Percentiles rank a stretch among this genome's conserved stretches.
phyloP scores from a whole-genome alignment of 495 filamentous ascomycete species.

The Lichina pygmaea region DNA sequence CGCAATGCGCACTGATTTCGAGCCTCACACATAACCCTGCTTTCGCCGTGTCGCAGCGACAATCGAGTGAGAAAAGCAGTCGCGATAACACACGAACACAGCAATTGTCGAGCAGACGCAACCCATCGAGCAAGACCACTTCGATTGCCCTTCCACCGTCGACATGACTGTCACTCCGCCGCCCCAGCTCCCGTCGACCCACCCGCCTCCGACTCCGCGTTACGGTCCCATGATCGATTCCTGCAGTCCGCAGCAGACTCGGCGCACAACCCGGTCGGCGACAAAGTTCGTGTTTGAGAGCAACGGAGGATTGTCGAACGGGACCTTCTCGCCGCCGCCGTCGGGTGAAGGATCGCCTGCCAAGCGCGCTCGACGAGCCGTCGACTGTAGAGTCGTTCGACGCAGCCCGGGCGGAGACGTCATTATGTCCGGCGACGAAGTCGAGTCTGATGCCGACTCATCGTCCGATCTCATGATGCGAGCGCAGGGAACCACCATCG shows the following conservation, averaged over 20 bases:
- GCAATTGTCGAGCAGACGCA: too few relatives aligned
- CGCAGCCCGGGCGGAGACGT: background rate
- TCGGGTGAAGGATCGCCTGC: conserved; percentile 10
- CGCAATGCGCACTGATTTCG: too few relatives aligned
- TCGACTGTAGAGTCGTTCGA: background rate
- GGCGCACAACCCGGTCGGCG: conserved; percentile 23
- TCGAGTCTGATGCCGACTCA: conserved; percentile 9
- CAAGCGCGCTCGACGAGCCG: conserved; percentile 1
- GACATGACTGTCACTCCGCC: background rate
- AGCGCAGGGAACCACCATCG: too few relatives aligned
- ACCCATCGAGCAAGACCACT: too few relatives aligned
- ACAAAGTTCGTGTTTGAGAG: conserved; percentile 18
- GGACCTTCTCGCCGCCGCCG: conserved; percentile 19
- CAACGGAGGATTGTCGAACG: background rate
- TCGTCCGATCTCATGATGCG: background rate
- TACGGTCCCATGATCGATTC: conserved; percentile 39
- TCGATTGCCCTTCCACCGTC: background rate
- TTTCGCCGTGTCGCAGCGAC: too few relatives aligned
- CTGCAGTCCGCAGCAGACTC: conserved; percentile 41
- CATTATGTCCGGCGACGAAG: background rate
- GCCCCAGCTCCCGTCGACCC: conserved; percentile 7
- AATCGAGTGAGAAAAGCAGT: too few relatives aligned
- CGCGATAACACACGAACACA: too few relatives aligned
- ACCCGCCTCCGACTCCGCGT: conserved; percentile 46
- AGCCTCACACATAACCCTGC: too few relatives aligned